Evolutionary conservation across 2,329 filamentous ascomycete genomes (phyloP), one percentile per base, ranked within the genome.

Genomic region (Arthrobotrys entomopaga): DNA sequence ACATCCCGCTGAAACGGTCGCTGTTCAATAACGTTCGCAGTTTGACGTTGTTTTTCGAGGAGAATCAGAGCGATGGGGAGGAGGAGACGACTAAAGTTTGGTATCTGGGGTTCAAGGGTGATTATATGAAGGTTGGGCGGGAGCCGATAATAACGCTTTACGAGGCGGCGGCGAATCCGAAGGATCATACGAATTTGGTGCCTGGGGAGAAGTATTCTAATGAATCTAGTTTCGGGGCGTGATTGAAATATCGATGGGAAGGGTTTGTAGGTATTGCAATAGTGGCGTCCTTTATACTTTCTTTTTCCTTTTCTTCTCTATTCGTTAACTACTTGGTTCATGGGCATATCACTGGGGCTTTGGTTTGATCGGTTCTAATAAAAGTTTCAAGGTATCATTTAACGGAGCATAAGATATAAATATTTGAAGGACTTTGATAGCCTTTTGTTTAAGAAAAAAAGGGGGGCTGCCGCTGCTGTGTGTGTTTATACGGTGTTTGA

Each of bases 51-150:
- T 98, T 98, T 84, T 91, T 98, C 78, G 90, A 91, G 79, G 92
- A 97, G 81, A 99, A 98, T 80, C 97, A 78, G 46, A 86, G 88
- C 54, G 79, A 80, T 10, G 92, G 88, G 0, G 91, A 92, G 13
- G 91, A 93, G 80, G 91, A 96, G 65, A 88, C 90, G 65, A 94
- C 91, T 50, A 86, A 88, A 56, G 81, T 98, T 1, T 89, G 85
- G 75, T 99, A 97, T 82, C 77, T 98, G 66, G 95, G 91, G 0
- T 98, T 99, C 84, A 93, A 92, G 82, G 95, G 95, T 22, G 92
- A 97, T 82, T 98, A 92, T 86, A 95, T 95, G 87, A 88, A 89
- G 80, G 82, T 96, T 79, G 95, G 90, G 53, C 86, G 90, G 65
- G 92, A 94, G 80, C 93, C 95, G 0, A 84, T 90, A 5, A 92